Evolutionary conservation across 352 stramenopile genomes (phyloP), one percentile per base, ranked within the genome.

Genomic region (Pythium diclinum): DNA sequence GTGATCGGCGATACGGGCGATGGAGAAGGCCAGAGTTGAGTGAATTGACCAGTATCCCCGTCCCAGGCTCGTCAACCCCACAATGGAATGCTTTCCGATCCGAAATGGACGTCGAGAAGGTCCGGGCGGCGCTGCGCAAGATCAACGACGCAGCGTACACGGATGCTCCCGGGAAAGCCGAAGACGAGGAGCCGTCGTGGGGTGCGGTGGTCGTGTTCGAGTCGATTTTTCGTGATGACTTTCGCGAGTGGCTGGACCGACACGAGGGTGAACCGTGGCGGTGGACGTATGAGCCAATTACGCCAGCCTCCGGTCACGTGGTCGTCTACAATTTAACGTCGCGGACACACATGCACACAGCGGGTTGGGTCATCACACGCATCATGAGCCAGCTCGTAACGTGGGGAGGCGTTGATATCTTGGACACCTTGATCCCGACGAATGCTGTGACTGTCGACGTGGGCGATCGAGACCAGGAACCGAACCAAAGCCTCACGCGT

Each of bases 281-380:
- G 16, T 74, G 68, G 63, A 7, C 58, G 42, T 71, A 71, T 58
- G 57, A 71, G 32, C n/a, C n/a, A n/a, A n/a, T n/a, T n/a, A n/a
- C n/a, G n/a, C n/a, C n/a, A n/a, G n/a, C n/a, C n/a, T n/a, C n/a
- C n/a, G n/a, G n/a, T n/a, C n/a, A n/a, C n/a, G n/a, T n/a, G 9
- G n/a, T 54, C 21, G 47, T 54, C 17, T 34, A 54, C 47, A 54
- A 23, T 25, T 54, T 34, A 23, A 0, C 47, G 6, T 19, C 21
- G 1, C 3, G 6, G 6, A 23, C 21, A 5, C 47, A 54, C 21
- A 3, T 21, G 21, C 21, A 23, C n/a, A 7, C 46, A 2, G 13
- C 13, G 11, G 11, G 33, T 52, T 52, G 17, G 46, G 36, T 16
- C 3, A 34, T 14, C n/a, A n/a, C 16, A 23, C 4, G n/a, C 21